These are phyloP conservation scores for Amylocarpus encephaloides DNA, from an alignment of 2,329 filamentous ascomycete species.

Conservation along the genomic window DNA sequence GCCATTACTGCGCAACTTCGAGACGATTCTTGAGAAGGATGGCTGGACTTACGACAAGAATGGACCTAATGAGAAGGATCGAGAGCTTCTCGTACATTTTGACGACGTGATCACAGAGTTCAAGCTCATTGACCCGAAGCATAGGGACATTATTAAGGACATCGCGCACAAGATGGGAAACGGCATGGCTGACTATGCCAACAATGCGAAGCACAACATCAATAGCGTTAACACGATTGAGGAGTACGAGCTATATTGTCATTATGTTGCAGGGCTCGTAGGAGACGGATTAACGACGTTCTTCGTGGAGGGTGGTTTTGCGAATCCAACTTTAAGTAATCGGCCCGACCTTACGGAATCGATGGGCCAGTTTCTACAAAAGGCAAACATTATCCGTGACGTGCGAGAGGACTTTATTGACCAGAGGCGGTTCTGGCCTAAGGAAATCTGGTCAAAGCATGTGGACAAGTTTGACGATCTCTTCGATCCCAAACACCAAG, in stretches of 20 bases:
- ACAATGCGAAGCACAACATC: conserved; percentile 71
- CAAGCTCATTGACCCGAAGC: conserved; percentile 77
- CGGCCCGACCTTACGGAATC: conserved; percentile 79
- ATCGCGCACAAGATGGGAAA: conserved; percentile 94
- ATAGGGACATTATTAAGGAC: conserved; percentile 82
- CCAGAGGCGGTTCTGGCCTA: conserved; percentile 85
- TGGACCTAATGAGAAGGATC: conserved; percentile 87
- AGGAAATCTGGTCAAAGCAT: conserved; percentile 94
- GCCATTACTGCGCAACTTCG: conserved; percentile 76
- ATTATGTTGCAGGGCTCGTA: conserved; percentile 95
- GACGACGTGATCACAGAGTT: conserved; percentile 80
- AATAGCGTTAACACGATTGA: conserved; percentile 75
- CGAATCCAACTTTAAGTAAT: conserved; percentile 68
- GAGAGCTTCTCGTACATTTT: conserved; percentile 87
- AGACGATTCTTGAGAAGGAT: conserved; percentile 69
- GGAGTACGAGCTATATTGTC: conserved; percentile 95
- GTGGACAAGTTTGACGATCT: conserved; percentile 84
- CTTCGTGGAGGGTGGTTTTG: conserved; percentile 81
- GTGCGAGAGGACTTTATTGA: conserved; percentile 85
- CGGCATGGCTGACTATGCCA: conserved; percentile 93
- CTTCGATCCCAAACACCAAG: conserved; percentile 72
- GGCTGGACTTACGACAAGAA: conserved; percentile 88
- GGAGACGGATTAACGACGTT: conserved; percentile 86
- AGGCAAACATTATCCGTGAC: conserved; percentile 98
- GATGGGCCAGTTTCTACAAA: conserved; percentile 96